phyloP scores from a whole-genome alignment of 768 basidiomycete genomes.

The Clitopilus hobsonii region DNA sequence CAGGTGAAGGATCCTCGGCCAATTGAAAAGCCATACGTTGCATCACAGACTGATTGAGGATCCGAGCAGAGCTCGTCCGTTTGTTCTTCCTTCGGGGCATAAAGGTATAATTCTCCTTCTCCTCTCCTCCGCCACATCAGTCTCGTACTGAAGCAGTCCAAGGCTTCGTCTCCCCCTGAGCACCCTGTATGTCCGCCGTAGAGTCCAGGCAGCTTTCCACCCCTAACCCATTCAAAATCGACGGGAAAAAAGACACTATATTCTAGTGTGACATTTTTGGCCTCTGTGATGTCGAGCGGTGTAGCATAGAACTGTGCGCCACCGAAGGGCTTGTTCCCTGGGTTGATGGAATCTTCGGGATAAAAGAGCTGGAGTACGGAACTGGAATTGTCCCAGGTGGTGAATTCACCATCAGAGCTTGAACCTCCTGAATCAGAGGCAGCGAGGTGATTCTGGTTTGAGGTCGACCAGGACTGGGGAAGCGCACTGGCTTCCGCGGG shows the following conservation, averaged over 20 bases:
- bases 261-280: conserved; percentile 48
- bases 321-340: conserved; percentile 55
- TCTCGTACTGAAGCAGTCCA: conserved; percentile 76
- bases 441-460: conserved; percentile 2
- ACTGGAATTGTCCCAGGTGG: conserved; percentile 22
- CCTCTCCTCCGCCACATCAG: conserved; percentile 78
- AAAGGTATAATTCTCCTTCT: conserved; percentile 73
- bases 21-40: conserved; percentile 67
- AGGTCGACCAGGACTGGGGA: no score
- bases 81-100: conserved; percentile 72
- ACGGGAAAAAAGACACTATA: conserved; percentile 78
- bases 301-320: conserved; percentile 66
- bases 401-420: not conserved
- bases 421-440: conserved; percentile 8
- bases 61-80: conserved; percentile 53
- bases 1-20: conserved; percentile 70
- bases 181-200: conserved; percentile 67
- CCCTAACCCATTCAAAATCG: conserved; percentile 74
- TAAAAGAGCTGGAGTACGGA: conserved; percentile 62
- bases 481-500: conserved; percentile 31
- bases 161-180: conserved; percentile 70
- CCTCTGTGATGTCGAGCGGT: conserved; percentile 38
- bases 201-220: conserved; percentile 81
- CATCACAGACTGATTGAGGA: conserved; percentile 57
- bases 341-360: conserved; percentile 67